Evolutionary conservation across 345 rosid species (phyloP).

Genomic region (Camelina neglecta): DNA sequence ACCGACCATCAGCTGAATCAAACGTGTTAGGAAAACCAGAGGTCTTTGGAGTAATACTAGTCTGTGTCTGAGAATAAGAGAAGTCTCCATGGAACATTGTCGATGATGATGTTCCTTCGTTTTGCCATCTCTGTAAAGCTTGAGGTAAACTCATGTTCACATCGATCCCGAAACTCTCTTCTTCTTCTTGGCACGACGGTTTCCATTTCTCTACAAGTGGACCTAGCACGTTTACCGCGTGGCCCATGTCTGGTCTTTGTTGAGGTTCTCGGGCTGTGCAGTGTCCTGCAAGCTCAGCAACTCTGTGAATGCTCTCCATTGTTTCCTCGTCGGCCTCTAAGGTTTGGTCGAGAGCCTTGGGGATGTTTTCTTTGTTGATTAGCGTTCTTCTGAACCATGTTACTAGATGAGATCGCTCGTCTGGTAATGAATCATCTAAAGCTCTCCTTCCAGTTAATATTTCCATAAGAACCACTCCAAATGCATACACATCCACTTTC

Average conservation of each 20-base stretch:
- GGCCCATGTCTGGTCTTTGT: conserved; percentile 94
- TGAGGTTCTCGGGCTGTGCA: conserved; percentile 85
- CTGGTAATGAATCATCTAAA: conserved; percentile 69
- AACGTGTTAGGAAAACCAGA: conserved; percentile 68
- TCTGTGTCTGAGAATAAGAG: conserved; percentile 64
- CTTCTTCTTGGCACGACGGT: conserved; percentile 71
- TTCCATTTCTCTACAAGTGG: conserved; percentile 92
- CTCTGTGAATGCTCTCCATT: conserved; percentile 62
- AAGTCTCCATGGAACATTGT: conserved; percentile 48
- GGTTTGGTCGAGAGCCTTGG: conserved; percentile 61
- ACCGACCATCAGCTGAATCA: conserved; percentile 68
- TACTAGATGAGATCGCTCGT: conserved; percentile 75
- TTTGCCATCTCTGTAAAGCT: conserved; percentile 85
- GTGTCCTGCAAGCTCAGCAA: conserved; percentile 86
- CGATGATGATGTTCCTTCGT: conserved; percentile 67
- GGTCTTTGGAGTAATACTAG: conserved; percentile 70
- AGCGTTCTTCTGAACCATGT: conserved; percentile 80
- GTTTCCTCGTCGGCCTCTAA: conserved; percentile 68
- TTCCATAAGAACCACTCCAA: conserved; percentile 92
- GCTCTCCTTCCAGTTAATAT: conserved; percentile 87
- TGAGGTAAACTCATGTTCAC: conserved; percentile 84
- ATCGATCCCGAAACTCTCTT: conserved; percentile 62
- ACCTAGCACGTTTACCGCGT: conserved; percentile 72
- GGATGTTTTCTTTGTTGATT: conserved; percentile 68
- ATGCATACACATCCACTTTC: conserved; percentile 86